These are phyloP conservation scores for Coemansia sp. DNA, from an alignment of 192 early-diverging fungal species.

Conservation along the genomic window DNA sequence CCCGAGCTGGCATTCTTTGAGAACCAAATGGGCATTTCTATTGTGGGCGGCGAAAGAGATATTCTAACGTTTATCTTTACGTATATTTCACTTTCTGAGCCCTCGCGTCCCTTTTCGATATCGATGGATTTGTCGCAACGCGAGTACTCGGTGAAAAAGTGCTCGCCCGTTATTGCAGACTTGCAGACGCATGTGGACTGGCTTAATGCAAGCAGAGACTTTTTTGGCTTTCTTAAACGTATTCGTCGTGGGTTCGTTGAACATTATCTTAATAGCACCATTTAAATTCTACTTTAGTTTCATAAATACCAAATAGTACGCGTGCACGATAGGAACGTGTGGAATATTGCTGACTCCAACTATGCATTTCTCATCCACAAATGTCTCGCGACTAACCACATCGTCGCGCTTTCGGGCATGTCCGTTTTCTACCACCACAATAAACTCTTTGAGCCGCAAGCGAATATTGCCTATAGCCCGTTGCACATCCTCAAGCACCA, in stretches of 20 bases:
- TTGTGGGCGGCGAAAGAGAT: conserved; percentile 48
- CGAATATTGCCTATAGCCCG: conserved; percentile 51
- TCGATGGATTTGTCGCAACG: conserved; percentile 59
- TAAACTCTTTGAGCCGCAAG: conserved; percentile 54
- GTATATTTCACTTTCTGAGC: conserved; percentile 59
- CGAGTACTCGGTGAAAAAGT: conserved; percentile 58
- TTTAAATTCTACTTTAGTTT: conserved; percentile 37
- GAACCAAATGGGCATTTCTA: conserved; percentile 51
- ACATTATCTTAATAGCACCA: conserved; percentile 21
- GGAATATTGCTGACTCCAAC: conserved; percentile 10
- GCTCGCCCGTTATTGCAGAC: conserved; percentile 53
- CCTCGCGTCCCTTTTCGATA: conserved; percentile 54
- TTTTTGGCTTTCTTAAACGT: conserved; percentile 69
- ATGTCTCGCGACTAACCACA: conserved; percentile 37
- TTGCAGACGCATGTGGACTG: conserved; percentile 50
- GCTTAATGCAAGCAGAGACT: conserved; percentile 63
- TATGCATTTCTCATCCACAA: conserved; percentile 39
- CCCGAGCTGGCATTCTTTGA: conserved; percentile 62
- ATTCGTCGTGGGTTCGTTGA: conserved; percentile 61
- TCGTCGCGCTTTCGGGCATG: conserved; percentile 50
- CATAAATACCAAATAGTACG: conserved; percentile 56
- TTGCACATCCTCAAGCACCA: conserved; percentile 72
- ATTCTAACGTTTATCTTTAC: conserved; percentile 66
- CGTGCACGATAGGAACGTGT: conserved; percentile 56
- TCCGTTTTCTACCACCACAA: conserved; percentile 52